phyloP scores from a whole-genome alignment of 176 grass and related monocot species.

The Guadua angustifolia region DNA sequence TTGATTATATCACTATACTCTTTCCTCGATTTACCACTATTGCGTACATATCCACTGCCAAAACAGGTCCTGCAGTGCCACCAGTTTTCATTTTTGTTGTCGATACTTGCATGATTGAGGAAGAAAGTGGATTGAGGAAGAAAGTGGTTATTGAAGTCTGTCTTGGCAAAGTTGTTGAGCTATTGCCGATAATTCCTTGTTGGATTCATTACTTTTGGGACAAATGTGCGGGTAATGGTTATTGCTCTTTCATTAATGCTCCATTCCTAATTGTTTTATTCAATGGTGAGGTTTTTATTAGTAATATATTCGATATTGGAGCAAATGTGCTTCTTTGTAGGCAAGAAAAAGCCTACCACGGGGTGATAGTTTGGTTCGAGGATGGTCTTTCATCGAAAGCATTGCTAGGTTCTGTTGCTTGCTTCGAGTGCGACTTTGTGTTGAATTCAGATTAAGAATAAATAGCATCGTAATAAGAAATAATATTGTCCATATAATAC shows the following conservation, averaged over 20 bases:
- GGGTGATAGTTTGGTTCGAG: constrained; percentile 72
- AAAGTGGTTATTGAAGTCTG: constrained; percentile 84
- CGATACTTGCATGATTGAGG: constrained; percentile 95
- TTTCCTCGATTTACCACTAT: constrained; percentile 76
- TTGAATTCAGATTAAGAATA: constrained; percentile 79
- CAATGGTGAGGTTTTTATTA: constrained; percentile 12
- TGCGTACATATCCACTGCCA: constrained; percentile 65
- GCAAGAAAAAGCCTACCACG: constrained; percentile 73
- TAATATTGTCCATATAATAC: too few species aligned
- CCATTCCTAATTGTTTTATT: too few species aligned
- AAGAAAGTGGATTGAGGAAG: too few species aligned
- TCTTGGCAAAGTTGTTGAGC: constrained; percentile 79
- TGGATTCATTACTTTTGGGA: too few species aligned
- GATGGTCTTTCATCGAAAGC: constrained; percentile 79
- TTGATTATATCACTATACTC: too few species aligned
- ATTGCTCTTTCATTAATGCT: too few species aligned
- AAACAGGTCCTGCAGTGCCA: constrained; percentile 60
- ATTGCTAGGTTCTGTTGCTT: constrained; percentile 90
- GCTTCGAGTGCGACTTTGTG: constrained; percentile 89
- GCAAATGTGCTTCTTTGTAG: constrained; percentile 89
- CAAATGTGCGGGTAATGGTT: too few species aligned
- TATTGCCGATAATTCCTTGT: constrained; percentile 90
- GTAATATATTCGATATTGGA: constrained; percentile 58
- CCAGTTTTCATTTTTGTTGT: constrained; percentile 92
- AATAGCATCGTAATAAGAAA: constrained; percentile 53